Conservation (phyloP, 163 green algal species). For the Scenedesmus sp. region DNA sequence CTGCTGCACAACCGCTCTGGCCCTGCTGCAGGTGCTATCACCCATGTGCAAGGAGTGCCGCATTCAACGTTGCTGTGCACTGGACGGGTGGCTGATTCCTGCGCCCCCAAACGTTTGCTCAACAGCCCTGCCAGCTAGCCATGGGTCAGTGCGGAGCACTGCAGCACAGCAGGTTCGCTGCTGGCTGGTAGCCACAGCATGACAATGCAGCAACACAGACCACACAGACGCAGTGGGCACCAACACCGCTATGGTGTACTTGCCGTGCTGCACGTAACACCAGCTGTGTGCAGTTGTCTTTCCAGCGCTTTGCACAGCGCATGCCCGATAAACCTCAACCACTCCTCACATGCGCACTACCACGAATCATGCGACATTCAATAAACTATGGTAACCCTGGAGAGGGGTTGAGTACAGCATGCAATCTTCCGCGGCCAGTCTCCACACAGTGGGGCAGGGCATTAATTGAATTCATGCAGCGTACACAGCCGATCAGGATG, state of each 20-base stretch:
- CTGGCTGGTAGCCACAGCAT: background rate
- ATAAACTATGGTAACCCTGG: background rate
- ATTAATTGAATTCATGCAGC: background rate
- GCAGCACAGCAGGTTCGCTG: background rate
- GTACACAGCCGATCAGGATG: background rate
- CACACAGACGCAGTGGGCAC: background rate
- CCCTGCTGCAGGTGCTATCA: background rate
- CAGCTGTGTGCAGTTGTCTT: background rate
- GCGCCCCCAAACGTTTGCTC: background rate
- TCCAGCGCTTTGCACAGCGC: background rate
- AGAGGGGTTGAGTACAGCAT: background rate
- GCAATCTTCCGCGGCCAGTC: background rate
- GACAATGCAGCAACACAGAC: background rate
- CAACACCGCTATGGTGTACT: background rate
- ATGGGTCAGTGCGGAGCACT: background rate
- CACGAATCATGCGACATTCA: background rate
- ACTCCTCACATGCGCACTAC: background rate
- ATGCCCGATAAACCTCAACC: background rate
- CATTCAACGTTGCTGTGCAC: background rate
- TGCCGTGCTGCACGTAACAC: background rate
- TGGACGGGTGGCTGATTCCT: background rate
- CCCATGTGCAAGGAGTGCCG: background rate
- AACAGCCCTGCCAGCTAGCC: background rate
- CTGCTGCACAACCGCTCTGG: background rate
- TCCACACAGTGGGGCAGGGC: background rate